Base-by-base conservation (phyloP, 2,329 filamentous ascomycete species). In the Ceratocystis cubensis region DNA sequence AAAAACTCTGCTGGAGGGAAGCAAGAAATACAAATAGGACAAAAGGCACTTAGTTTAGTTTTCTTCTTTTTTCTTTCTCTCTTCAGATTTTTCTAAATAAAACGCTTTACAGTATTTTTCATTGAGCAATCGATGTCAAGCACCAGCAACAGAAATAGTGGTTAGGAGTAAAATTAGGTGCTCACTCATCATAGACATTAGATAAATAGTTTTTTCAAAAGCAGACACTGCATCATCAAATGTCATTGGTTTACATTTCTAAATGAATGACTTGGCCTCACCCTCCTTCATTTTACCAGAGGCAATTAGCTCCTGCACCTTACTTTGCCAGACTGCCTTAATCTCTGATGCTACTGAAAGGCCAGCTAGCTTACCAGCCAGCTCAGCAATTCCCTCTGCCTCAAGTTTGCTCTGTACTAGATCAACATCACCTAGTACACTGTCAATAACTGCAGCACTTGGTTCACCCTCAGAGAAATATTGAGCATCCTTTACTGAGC, bases 401-500 rank as follows among this genome's bases (percentile, higher is more conserved):
- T 96, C 92, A 71, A 96, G 86, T 84, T 93, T 96, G 77, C 81
- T 81, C 78, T 96, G 91, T 69, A 99, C 78, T 25, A 88, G 79
- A 74, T 99, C 95, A 62, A 96, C 89, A 71, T 96, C 93, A 72
- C 83, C 83, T 46, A 97, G 82, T 1, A 94, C 90, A 41, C 81
- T 79, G 73, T 97, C 92, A 71, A 99, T 90, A 74, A 90, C 84
- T 10, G 84, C 79, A 15, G 89, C 81, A n/a, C 88, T 83, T 30
- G 87, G 79, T 68, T 92, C 88, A 65, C 86, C 88, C 22, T 80
- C 80, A 67, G 81, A 82, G 76, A 99, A 96, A 85, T 99, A 99
- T 82, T 96, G 96, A 73, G 89, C 92, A 71, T 99, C 94, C 83
- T 99, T 99, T 78, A 93, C 89, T 70, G 89, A 91, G 69, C 85